Evolutionary conservation across 2,329 filamentous ascomycete species (phyloP), one percentile per base, ranked within the genome.

Genomic region (Aspergillus sp.): DNA sequence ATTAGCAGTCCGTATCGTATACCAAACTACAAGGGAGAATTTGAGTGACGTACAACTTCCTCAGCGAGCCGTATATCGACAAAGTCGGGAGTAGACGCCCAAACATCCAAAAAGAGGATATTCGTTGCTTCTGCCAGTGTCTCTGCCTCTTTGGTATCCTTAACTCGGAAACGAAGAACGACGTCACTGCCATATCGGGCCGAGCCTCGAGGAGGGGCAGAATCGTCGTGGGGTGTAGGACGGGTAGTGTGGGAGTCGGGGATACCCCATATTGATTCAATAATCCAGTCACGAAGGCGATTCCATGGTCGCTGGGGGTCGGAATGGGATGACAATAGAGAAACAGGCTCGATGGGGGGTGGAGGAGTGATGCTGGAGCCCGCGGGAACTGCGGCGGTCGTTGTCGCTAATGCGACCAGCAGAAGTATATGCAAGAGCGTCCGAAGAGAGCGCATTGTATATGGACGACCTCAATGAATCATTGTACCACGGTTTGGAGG

Each of bases 81-180:
- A 80, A 89, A 95, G 58, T 90, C 84, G 17, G 86, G 80, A 5
- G 88, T 89, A 64, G 90, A 91, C 20, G 90, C 88, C 95, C 95
- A 99, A 2, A 98, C 84, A 70, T 99, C 95, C 42, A 98, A 80
- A 66, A 95, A 89, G 22, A 97, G 82, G 17, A 86, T 85, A 59
- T 89, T 83, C 1, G 87, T 82, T 3, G 91, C 91, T 56, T 89
- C 83, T n/a, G 87, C 83, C 55, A 96, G 78, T 1, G 88, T 88
- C 34, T 78, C 75, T 57, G 90, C 87, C 68, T 96, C 90, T 18
- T 86, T 81, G 3, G 81, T 74, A 24, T 83, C 86, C 60, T 83
- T 87, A 55, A 97, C 78, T 68, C 89, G 91, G 81, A 98, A 97
- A 39, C 95, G 87, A 61, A 98, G 78, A 15, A 99, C 91, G n/a